phyloP scores from a whole-genome alignment of 441 rosid genomes.

The Omphalea diandra region DNA sequence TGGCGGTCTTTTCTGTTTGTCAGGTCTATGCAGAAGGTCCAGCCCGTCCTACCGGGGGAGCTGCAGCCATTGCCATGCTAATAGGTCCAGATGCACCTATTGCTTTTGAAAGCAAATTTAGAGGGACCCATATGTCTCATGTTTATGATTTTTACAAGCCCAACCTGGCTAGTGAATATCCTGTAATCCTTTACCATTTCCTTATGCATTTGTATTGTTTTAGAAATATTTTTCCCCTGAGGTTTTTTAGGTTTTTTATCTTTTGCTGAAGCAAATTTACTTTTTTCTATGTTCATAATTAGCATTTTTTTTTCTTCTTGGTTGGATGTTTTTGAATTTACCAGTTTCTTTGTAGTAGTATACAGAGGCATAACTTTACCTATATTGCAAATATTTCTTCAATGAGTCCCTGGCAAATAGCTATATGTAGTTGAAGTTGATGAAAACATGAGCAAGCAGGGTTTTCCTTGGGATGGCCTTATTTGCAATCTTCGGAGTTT shows the following conservation, averaged over 20 bases:
- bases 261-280: not conserved
- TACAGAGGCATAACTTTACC: not conserved
- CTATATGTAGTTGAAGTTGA: not conserved
- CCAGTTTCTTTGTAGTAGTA: not conserved
- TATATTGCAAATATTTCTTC: not conserved
- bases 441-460: not conserved
- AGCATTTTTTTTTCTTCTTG: not conserved
- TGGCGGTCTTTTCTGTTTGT: constrained; percentile 21
- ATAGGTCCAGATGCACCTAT: constrained; percentile 97
- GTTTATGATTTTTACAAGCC: constrained; percentile 99
- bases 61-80: constrained; percentile 91
- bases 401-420: not conserved
- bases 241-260: not conserved
- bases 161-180: constrained; percentile 98
- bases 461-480: not conserved
- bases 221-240: not conserved
- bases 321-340: not conserved
- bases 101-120: constrained; percentile 84
- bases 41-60: constrained; percentile 99
- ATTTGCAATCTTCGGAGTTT: not conserved
- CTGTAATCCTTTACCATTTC: constrained; percentile 46
- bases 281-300: not conserved
- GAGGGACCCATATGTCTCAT: constrained; percentile 97
- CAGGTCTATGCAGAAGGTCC: constrained; percentile 99
- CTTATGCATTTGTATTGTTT: constrained; percentile 12